Evolutionary conservation across 1,284 basidiomycete genomes (phyloP).

Genomic region (Fistulina hepatica): DNA sequence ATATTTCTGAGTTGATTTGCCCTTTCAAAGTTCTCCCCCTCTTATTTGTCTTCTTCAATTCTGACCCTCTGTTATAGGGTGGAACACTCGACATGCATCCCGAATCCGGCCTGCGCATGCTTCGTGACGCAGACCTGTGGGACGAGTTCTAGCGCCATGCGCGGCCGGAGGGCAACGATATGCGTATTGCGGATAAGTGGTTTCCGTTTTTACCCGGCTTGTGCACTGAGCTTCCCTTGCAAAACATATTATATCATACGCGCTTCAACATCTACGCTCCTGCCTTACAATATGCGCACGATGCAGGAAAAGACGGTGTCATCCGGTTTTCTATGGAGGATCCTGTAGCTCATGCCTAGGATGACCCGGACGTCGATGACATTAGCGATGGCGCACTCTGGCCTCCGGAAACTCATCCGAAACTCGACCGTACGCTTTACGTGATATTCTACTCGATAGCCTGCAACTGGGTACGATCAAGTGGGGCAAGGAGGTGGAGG

Average conservation of each 20-base stretch:
- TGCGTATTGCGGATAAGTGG: conserved; percentile 8
- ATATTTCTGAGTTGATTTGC: no score
- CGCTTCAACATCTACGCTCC: no score
- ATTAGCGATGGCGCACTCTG: neutral
- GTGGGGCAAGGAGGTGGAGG: conserved; percentile 8
- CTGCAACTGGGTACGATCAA: conserved; percentile 8
- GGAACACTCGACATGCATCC: conserved; percentile 12
- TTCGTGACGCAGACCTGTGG: conserved; percentile 9
- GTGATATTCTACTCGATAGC: conserved; percentile 8
- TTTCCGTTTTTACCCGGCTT: neutral
- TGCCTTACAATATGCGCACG: no score
- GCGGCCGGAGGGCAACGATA: conserved; percentile 10
- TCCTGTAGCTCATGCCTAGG: neutral
- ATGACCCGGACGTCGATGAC: neutral
- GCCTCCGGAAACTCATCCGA: neutral
- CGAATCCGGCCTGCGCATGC: conserved; percentile 9
- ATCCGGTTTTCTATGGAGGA: no score
- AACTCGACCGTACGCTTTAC: conserved; percentile 1
- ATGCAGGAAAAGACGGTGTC: no score
- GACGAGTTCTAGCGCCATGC: conserved; percentile 10
- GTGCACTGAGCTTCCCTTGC: neutral
- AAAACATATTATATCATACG: no score
- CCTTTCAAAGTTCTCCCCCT: no score
- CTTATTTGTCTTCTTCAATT: no score
- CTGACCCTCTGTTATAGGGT: conserved; percentile 8